Percentiles rank a stretch among this genome's conserved stretches.
Conservation (phyloP, 2,329 filamentous ascomycete genomes). For the Myriosclerotinia scirpicola region DNA sequence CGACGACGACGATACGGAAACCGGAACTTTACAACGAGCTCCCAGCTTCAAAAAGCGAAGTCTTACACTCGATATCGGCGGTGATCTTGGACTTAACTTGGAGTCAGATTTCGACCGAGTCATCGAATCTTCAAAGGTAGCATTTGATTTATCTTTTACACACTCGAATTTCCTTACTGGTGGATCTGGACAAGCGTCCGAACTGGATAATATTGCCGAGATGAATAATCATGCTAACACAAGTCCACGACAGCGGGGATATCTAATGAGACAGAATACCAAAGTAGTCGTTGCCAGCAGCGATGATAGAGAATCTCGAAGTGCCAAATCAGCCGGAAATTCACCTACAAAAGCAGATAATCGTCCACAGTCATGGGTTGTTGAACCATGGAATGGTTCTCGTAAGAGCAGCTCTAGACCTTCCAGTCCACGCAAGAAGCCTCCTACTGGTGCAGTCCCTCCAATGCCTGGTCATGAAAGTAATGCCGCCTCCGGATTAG, state of each 20-base stretch:
- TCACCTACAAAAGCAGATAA: conserved; percentile 68
- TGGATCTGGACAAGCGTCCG: conserved; percentile 50
- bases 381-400: conserved; percentile 94
- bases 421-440: conserved; percentile 45
- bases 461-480: conserved; percentile 87
- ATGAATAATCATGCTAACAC: conserved; percentile 58
- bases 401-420: conserved; percentile 62
- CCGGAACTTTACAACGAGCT: conserved; percentile 50
- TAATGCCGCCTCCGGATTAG: conserved; percentile 60
- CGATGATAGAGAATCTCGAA: conserved; percentile 55
- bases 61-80: conserved; percentile 71
- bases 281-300: conserved; percentile 91
- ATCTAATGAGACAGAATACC: conserved; percentile 97
- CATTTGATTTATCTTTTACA: conserved; percentile 45
- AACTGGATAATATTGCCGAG: conserved; percentile 18
- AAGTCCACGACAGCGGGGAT: conserved; percentile 77
- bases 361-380: conserved; percentile 89
- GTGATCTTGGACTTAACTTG: conserved; percentile 79
- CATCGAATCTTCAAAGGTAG: conserved; percentile 96
- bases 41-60: conserved; percentile 79
- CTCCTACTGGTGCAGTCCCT: conserved; percentile 61
- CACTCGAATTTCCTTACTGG: conserved; percentile 28
- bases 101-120: conserved; percentile 93
- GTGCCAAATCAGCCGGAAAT: conserved; percentile 61
- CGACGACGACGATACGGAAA: conserved; percentile 35